Base-by-base conservation (phyloP, 2,329 filamentous ascomycete species). In the Colletotrichum navitas region DNA sequence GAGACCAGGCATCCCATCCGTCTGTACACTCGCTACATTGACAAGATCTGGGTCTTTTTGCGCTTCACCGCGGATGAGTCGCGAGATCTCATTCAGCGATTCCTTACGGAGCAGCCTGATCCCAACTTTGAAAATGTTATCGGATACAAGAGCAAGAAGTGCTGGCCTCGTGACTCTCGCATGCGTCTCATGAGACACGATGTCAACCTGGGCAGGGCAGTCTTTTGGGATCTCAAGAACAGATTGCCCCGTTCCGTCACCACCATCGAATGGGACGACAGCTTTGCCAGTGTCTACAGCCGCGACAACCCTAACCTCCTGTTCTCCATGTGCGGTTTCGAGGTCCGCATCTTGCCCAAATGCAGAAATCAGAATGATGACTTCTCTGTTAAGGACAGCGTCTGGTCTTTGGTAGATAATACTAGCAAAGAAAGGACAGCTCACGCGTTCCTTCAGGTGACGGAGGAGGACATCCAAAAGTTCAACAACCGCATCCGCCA, bases 71-170 rank as follows among this genome's bases (percentile, higher is more conserved):
- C 95, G 0, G 96, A 99, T 56, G 96, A 99, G 79, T 97, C 95
- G 3, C 89, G 96, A 73, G 96, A 99, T 77, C 86, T 99, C 58
- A 99, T 99, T 71, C 96, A 99, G 81, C 92, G 96, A 12, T 99
- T 98, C 87, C 86, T 99, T 76, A 99, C 97, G 0, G 97, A 99
- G 80, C 95, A 99, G 79, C 96, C 96, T 0, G 97, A 99, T 81
- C 96, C 96, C 2, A 99, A 99, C 79, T 99, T 99, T 75, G 96
- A 99, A 80, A 99, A 99, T 75, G 96, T 99, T 52, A 98, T 99
- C 76, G 96, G 96, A 0, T 99, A 98, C 83, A 95, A 94, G 85
- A 99, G 97, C 83, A 99, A 99, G 87, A 99, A 98, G 81, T 99
- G 97, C 83, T 99, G 96, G 96, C 97, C 96, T 52, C 91, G 96